phyloP scores from a whole-genome alignment of 345 rosid genomes.

The Orychophragmus violaceus region DNA sequence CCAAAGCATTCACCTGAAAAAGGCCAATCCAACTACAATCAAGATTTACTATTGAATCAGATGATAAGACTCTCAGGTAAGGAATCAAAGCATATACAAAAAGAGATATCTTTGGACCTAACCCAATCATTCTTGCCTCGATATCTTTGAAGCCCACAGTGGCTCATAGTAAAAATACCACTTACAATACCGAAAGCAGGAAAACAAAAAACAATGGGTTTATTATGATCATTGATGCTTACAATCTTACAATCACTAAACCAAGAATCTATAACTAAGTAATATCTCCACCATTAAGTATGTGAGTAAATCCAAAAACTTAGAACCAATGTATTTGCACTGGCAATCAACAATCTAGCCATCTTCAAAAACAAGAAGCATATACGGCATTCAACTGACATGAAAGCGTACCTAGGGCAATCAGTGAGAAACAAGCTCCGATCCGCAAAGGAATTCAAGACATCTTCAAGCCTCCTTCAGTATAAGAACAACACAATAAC shows the following conservation, averaged over 20 bases:
- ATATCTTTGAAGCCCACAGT: slow-evolving; percentile 60
- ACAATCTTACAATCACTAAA: not conserved
- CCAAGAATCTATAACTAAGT: not conserved
- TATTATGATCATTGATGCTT: not conserved
- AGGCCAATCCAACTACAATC: not conserved
- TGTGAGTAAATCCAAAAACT: too few species aligned
- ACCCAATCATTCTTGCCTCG: slow-evolving; percentile 72
- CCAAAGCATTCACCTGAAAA: slow-evolving; percentile 59
- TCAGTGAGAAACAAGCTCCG: too few species aligned
- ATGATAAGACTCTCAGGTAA: too few species aligned
- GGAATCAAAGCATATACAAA: not conserved
- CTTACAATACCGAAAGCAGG: slow-evolving; percentile 56
- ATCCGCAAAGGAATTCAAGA: too few species aligned
- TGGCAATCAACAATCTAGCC: too few species aligned
- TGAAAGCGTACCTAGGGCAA: too few species aligned
- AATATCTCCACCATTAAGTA: not conserved
- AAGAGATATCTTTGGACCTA: slow-evolving; percentile 21
- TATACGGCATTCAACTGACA: too few species aligned
- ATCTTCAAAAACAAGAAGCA: too few species aligned
- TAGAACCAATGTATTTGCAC: not conserved
- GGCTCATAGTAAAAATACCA: slow-evolving; percentile 56
- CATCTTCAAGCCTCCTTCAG: too few species aligned
- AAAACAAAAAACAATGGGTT: not conserved
- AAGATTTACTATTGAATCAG: not conserved
- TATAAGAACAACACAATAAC: too few species aligned